Evolutionary conservation across 2,329 filamentous ascomycete genomes (phyloP).

Genomic region (Trichoderma breve): DNA sequence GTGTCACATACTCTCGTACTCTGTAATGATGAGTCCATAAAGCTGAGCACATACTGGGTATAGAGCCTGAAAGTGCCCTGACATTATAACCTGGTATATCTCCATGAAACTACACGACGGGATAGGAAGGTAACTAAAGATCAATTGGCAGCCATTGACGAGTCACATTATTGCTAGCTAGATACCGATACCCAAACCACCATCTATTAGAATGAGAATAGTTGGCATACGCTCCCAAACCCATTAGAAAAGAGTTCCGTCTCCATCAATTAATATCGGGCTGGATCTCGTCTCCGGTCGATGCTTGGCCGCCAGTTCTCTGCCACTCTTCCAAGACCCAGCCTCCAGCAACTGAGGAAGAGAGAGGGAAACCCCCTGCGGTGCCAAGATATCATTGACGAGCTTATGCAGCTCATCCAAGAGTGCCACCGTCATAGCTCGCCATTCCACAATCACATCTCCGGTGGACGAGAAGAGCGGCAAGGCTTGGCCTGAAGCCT

Average conservation of each 20-base stretch:
- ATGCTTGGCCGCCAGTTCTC: constrained; percentile 76
- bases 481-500: constrained; percentile 42
- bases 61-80: not conserved
- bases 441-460: constrained; percentile 62
- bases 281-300: constrained; percentile 78
- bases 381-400: constrained; percentile 38
- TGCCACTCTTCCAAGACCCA: constrained; percentile 63
- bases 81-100: not conserved
- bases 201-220: not conserved
- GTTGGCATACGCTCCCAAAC: not conserved
- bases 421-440: constrained; percentile 56
- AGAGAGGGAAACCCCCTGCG: constrained; percentile 38
- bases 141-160: not conserved
- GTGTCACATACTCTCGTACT: not conserved
- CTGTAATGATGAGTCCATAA: not conserved
- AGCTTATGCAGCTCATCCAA: constrained; percentile 49
- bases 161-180: not conserved
- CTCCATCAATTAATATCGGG: constrained; percentile 77
- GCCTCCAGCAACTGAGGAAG: constrained; percentile 54
- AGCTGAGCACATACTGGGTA: not conserved
- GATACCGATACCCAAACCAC: not conserved
- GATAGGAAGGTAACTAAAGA: not conserved
- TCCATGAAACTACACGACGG: not conserved
- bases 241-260: constrained; percentile 77
- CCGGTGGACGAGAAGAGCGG: constrained; percentile 53